phyloP scores from a whole-genome alignment of 495 filamentous ascomycete species.

The Tricharina praecox region DNA sequence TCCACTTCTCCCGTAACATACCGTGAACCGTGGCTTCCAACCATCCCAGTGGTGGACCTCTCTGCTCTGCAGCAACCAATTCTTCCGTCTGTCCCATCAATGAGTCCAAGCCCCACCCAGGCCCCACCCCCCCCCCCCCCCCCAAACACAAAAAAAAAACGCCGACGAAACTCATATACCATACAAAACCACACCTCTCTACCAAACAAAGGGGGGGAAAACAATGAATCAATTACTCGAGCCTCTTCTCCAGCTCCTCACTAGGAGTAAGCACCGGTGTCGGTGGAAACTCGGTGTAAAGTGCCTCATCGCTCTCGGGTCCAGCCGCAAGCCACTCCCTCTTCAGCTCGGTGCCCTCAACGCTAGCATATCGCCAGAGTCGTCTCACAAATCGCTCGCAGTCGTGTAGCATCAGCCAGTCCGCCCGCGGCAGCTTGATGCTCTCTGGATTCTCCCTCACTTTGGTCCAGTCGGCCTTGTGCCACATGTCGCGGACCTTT shows the following conservation, averaged over 20 bases:
- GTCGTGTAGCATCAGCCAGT: constrained; percentile 46
- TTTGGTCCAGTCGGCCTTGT: constrained; percentile 42
- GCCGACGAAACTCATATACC: no score
- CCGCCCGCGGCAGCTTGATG: constrained; percentile 38
- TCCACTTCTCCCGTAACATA: no score
- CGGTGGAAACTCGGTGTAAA: constrained; percentile 15
- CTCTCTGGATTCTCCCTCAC: constrained; percentile 42
- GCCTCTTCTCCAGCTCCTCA: constrained; percentile 16
- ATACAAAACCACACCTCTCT: no score
- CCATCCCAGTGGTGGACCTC: no score
- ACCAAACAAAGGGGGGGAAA: no score
- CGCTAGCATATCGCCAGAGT: constrained; percentile 16
- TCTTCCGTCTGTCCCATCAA: no score
- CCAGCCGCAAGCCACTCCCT: constrained; percentile 19
- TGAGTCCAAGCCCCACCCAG: no score
- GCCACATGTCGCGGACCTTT: constrained; percentile 42
- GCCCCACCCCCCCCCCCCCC: no score
- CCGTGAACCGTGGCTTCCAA: no score
- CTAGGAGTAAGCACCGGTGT: constrained; percentile 18
- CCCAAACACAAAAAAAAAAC: no score
- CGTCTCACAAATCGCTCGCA: constrained; percentile 33
- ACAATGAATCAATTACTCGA: no score
- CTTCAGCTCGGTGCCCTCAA: constrained; percentile 17
- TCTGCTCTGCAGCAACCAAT: no score
- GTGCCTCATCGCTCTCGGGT: constrained; percentile 22